phyloP scores from a whole-genome alignment of 2,329 filamentous ascomycete genomes.

The Phialocephala subalpina region DNA sequence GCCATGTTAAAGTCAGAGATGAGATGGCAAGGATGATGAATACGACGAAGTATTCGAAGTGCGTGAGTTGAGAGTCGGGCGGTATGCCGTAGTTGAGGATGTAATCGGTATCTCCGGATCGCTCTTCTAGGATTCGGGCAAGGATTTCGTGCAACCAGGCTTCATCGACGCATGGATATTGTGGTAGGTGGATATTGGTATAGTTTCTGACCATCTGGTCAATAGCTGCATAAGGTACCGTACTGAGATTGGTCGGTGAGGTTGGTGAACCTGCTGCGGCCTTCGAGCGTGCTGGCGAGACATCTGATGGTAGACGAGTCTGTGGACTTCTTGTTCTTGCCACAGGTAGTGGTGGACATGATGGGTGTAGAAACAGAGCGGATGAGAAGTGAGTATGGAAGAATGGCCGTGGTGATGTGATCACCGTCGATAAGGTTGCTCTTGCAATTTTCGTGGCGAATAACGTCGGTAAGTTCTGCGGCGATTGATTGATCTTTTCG shows the following conservation, averaged over 20 bases:
- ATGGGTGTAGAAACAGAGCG: background rate
- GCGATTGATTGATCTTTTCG: background rate
- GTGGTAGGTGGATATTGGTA: background rate
- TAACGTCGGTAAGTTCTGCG: background rate
- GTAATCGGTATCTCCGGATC: background rate
- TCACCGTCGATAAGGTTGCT: background rate
- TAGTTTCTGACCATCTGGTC: background rate
- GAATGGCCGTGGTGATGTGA: background rate
- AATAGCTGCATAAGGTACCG: background rate
- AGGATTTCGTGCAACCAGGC: background rate
- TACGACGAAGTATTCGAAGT: background rate
- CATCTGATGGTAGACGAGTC: background rate
- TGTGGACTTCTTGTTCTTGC: background rate
- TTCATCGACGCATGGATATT: background rate
- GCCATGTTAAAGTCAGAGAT: background rate
- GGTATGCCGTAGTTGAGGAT: background rate
- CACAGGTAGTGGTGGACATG: background rate
- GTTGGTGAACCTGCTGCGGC: background rate
- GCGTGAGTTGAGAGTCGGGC: background rate
- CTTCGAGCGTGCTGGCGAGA: too few relatives aligned
- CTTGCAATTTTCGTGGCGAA: background rate
- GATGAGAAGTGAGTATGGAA: background rate
- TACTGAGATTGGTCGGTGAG: background rate
- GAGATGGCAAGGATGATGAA: background rate
- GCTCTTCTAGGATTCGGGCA: background rate